Evolutionary conservation across 345 rosid genomes (phyloP).

Genomic region (Limnanthes douglasii): DNA sequence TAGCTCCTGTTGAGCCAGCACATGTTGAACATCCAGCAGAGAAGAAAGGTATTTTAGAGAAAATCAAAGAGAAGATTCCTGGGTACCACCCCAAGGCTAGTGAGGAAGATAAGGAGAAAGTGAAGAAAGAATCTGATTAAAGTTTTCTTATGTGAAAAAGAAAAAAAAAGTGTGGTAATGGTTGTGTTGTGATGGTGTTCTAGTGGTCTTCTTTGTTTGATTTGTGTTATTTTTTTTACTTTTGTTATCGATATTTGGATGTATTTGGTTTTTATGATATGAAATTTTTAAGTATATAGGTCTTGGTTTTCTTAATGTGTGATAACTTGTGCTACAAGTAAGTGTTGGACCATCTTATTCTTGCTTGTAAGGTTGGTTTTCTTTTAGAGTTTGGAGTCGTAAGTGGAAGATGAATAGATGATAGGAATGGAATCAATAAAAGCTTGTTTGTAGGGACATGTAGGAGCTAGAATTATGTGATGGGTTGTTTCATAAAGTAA

Average conservation of each 20-base stretch:
- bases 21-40: conserved; percentile 20
- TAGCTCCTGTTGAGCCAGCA: conserved; percentile 8
- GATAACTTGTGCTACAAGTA: no score
- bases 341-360: no score
- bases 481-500: no score
- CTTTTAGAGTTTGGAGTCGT: no score
- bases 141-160: conserved; percentile 7
- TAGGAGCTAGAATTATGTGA: no score
- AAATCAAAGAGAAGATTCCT: conserved; percentile 87
- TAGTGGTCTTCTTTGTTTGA: background rate
- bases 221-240: conserved; percentile 3
- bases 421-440: no score
- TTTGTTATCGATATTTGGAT: conserved; percentile 3
- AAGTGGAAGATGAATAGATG: no score
- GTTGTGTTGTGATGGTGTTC: conserved; percentile 14
- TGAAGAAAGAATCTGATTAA: conserved; percentile 13
- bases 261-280: conserved; percentile 9
- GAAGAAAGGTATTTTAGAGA: conserved; percentile 75
- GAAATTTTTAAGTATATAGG: background rate
- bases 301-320: background rate
- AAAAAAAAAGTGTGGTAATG: no score
- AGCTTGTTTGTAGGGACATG: no score
- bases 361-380: no score
- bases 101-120: conserved; percentile 28
- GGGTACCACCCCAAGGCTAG: conserved; percentile 51